A percentile compares a stretch with the other conserved stretches of the same genome.
These are phyloP conservation scores for Quercus agrifolia DNA, from an alignment of 306 rosid genomes.

Conservation along the genomic window DNA sequence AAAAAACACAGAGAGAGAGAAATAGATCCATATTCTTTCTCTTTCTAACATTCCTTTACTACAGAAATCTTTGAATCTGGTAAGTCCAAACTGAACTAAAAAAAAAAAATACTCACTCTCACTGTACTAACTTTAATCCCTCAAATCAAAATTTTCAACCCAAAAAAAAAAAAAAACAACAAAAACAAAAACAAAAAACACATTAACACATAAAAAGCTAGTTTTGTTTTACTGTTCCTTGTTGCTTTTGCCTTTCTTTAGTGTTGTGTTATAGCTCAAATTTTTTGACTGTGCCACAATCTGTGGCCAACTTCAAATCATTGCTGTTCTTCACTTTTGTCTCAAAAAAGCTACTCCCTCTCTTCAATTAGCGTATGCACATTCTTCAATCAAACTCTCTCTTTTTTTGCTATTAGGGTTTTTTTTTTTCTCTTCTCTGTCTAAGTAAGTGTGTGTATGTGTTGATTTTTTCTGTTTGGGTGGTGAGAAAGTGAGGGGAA, in stretches of 20 bases:
- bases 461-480: slow-evolving; percentile 5
- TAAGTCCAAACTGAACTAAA: slow-evolving; percentile 1
- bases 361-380: slow-evolving; percentile 42
- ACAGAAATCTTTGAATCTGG: slow-evolving; percentile 38
- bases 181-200: too few species aligned
- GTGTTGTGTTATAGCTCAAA: slow-evolving; percentile 25
- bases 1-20: not conserved
- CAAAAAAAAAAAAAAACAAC: not conserved
- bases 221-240: slow-evolving; percentile 30
- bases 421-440: not conserved
- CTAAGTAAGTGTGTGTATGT: too few species aligned
- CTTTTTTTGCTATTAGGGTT: slow-evolving; percentile 54
- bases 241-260: not conserved
- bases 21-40: slow-evolving; percentile 22
- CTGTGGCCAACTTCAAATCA: slow-evolving; percentile 80
- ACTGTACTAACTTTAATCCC: slow-evolving; percentile 35
- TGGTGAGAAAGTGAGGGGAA: slow-evolving; percentile 30
- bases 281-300: slow-evolving; percentile 61
- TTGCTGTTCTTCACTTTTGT: slow-evolving; percentile 72
- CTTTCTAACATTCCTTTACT: slow-evolving; percentile 37
- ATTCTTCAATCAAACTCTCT: slow-evolving; percentile 27
- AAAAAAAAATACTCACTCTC: not conserved
- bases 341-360: slow-evolving; percentile 54
- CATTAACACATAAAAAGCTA: not conserved
- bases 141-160: not conserved